These are phyloP conservation scores for Boletellus ananas DNA, from an alignment of 768 basidiomycete species.

Conservation along the genomic window DNA sequence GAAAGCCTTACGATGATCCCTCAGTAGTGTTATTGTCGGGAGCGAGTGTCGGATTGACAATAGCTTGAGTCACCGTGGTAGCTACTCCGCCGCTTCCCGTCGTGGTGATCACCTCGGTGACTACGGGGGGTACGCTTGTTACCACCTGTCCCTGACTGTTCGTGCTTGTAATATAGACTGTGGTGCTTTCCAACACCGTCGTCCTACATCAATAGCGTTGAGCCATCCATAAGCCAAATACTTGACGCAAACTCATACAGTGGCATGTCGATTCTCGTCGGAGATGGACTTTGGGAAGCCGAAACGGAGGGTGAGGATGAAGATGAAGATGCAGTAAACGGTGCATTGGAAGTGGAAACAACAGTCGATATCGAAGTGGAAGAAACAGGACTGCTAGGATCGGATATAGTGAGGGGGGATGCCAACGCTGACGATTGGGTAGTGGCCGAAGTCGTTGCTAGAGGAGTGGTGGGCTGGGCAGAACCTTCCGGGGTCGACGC, in stretches of 20 bases:
- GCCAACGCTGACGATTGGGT: slow-evolving; percentile 11
- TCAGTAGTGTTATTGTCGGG: slow-evolving; percentile 40
- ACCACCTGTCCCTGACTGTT: slow-evolving; percentile 47
- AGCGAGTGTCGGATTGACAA: slow-evolving; percentile 70
- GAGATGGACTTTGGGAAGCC: slow-evolving; percentile 6
- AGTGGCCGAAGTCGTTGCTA: slow-evolving; percentile 12
- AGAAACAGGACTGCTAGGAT: slow-evolving; percentile 3
- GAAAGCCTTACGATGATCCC: slow-evolving; percentile 45
- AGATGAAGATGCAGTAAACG: slow-evolving; percentile 8
- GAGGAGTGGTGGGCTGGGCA: slow-evolving; percentile 17
- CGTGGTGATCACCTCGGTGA: slow-evolving; percentile 56
- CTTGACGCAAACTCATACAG: slow-evolving; percentile 23
- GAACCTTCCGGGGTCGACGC: slow-evolving; percentile 19
- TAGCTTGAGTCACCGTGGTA: slow-evolving; percentile 57
- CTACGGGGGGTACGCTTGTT: slow-evolving; percentile 48
- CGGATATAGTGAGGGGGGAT: slow-evolving; percentile 7
- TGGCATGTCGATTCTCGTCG: slow-evolving; percentile 12
- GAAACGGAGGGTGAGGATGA: background rate
- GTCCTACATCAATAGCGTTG: slow-evolving; percentile 37
- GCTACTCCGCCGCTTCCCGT: slow-evolving; percentile 51
- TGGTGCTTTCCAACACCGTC: slow-evolving; percentile 45
- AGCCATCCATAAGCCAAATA: slow-evolving; percentile 7
- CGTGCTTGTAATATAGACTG: slow-evolving; percentile 58
- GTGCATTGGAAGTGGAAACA: slow-evolving; percentile 12
- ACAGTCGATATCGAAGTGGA: slow-evolving; percentile 17